Conservation (phyloP, 352 stramenopile species). For the Pythium sp. region DNA sequence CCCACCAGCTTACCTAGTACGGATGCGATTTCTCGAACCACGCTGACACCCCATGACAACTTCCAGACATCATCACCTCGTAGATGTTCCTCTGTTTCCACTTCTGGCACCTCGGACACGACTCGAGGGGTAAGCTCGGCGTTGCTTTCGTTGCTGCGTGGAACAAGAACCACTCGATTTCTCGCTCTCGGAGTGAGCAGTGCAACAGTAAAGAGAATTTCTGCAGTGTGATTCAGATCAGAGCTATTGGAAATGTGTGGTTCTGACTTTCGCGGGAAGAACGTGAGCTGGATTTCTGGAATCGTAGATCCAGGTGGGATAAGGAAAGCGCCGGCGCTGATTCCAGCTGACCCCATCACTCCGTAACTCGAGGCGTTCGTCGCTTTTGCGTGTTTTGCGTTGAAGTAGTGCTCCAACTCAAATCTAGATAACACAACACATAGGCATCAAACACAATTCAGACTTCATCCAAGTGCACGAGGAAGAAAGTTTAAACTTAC, state of each 20-base stretch:
- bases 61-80: slow-evolving; percentile 56
- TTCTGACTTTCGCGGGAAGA: slow-evolving; percentile 85
- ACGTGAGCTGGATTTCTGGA: slow-evolving; percentile 87
- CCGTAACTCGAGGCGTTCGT: slow-evolving; percentile 45
- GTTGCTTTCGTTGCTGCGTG: slow-evolving; percentile 30
- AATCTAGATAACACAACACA: slow-evolving; percentile 18
- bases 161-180: slow-evolving; percentile 44
- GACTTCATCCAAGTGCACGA: neutral
- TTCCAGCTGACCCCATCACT: slow-evolving; percentile 58
- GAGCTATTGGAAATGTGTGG: slow-evolving; percentile 62
- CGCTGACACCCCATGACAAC: slow-evolving; percentile 48
- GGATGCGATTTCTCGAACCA: slow-evolving; percentile 55
- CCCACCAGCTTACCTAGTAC: slow-evolving; percentile 32
- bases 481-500: slow-evolving; percentile 26
- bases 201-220: slow-evolving; percentile 83
- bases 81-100: slow-evolving; percentile 48
- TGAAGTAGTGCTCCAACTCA: slow-evolving; percentile 50
- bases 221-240: slow-evolving; percentile 34
- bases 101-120: slow-evolving; percentile 46
- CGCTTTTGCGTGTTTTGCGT: slow-evolving; percentile 23
- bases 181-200: slow-evolving; percentile 55
- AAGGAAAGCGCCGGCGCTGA: slow-evolving; percentile 75
- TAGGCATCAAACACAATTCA: neutral
- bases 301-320: slow-evolving; percentile 58
- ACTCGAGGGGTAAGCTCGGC: slow-evolving; percentile 43